phyloP scores from a whole-genome alignment of 345 rosid species.

The Bruguiera parviflora region DNA sequence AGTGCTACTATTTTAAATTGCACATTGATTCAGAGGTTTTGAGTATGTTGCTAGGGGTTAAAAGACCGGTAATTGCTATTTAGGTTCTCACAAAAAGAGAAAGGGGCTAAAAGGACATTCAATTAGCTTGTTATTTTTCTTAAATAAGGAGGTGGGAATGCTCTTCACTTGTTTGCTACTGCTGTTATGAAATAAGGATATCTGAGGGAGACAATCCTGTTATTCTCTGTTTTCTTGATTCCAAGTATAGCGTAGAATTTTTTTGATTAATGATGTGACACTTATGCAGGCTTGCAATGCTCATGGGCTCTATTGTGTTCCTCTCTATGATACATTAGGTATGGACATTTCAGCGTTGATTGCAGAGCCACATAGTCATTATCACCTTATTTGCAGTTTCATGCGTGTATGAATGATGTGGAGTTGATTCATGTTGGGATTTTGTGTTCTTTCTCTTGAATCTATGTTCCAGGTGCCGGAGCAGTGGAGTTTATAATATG shows the following conservation, averaged over 20 bases:
- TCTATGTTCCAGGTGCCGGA: conserved; percentile 63
- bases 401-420: background rate
- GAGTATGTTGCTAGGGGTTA: too few species aligned
- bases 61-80: too few species aligned
- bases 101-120: background rate
- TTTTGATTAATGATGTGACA: conserved; percentile 10
- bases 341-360: conserved; percentile 13
- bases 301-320: conserved; percentile 93
- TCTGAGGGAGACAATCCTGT: background rate
- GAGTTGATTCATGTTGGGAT: background rate
- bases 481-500: conserved; percentile 84
- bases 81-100: too few species aligned
- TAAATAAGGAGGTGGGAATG: background rate
- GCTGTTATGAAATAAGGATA: too few species aligned
- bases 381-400: background rate
- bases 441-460: conserved; percentile 2
- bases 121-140: background rate
- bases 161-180: background rate
- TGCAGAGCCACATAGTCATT: background rate
- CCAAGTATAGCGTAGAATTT: background rate
- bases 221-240: background rate
- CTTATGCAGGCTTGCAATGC: conserved; percentile 94
- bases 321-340: conserved; percentile 97
- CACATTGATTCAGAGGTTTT: too few species aligned
- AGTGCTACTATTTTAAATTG: background rate